Evolutionary conservation across 768 basidiomycete species (phyloP).

Genomic region (Aureoboletus auriporus): DNA sequence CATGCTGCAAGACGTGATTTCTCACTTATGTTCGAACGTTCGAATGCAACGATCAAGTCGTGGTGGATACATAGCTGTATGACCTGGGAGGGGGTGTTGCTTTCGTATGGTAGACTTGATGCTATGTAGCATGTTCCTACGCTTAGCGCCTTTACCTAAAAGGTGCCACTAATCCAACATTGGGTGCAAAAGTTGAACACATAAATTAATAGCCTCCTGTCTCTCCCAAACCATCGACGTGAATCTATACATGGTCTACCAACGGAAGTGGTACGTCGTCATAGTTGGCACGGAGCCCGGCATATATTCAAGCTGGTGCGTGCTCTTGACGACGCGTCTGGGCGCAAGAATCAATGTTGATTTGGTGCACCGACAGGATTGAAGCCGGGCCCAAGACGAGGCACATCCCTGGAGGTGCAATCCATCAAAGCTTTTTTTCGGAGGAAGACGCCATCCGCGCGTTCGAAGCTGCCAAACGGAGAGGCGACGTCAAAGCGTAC

Average conservation of each 20-base stretch:
- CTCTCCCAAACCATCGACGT: slow-evolving; percentile 1
- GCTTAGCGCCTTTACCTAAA: slow-evolving; percentile 12
- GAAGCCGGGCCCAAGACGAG: slow-evolving; percentile 42
- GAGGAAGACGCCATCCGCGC: slow-evolving; percentile 38
- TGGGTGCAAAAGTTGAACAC: slow-evolving; percentile 17
- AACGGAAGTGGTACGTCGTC: slow-evolving; percentile 28
- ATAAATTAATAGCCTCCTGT: slow-evolving; percentile 23
- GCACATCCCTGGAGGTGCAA: slow-evolving; percentile 38
- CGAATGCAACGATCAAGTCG: slow-evolving; percentile 63
- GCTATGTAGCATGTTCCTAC: slow-evolving; percentile 1
- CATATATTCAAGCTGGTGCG: slow-evolving; percentile 27
- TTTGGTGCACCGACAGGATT: slow-evolving; percentile 34
- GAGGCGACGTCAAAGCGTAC: slow-evolving; percentile 26
- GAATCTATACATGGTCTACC: slow-evolving; percentile 10
- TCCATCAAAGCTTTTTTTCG: slow-evolving; percentile 41
- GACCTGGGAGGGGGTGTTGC: slow-evolving; percentile 16
- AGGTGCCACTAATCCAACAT: background rate
- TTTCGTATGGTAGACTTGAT: slow-evolving; percentile 6
- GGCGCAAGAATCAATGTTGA: slow-evolving; percentile 22
- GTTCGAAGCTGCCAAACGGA: slow-evolving; percentile 27
- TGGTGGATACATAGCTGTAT: slow-evolving; percentile 77
- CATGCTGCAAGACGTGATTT: slow-evolving; percentile 73
- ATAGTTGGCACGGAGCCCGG: slow-evolving; percentile 25
- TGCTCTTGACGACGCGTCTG: slow-evolving; percentile 4
- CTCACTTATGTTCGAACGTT: slow-evolving; percentile 71